Base-by-base conservation (phyloP, 2,329 filamentous ascomycete genomes). In the Fusarium sp. region DNA sequence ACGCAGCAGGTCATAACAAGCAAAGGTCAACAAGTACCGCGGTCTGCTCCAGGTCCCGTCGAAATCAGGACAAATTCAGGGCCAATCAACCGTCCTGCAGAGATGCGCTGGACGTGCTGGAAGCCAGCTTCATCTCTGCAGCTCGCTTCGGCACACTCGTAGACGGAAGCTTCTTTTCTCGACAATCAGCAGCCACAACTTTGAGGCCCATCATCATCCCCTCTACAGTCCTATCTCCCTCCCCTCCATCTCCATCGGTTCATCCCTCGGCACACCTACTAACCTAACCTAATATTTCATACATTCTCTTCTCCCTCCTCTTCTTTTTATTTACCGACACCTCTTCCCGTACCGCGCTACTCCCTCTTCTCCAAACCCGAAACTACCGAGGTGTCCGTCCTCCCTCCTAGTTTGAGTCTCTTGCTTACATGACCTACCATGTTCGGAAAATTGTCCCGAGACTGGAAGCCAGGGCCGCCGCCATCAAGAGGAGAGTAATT, bases 391-490 rank as follows among this genome's bases (percentile, higher is more conserved):
- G 50, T 74, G 62, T 52, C 47, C 24, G 59, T 52, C 27, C 47
- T 31, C 47, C 37, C 47, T 29, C 47, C 27, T 52, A 31, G 47
- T 52, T 11, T 52, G 27, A 31, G 18, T 52, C 18, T 52, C 47
- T 52, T 52, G 47, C 47, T 52, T 52, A 31, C 47, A 52, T 52
- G 47, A 45, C 62, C 64, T 74, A 64, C 62, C 72, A 62, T 75
- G 35, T 67, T 74, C 72, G 72, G 69, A 67, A 74, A 74, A 66
- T 69, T 74, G 34, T 52, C 22, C 59, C 62, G 65, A 65, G 65
- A 64, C 65, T 31, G 31, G 31, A 31, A 31, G 65, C 47, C 47
- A 52, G 47, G 47, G 10, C 47, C 16, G 16, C 47, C 47, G 16
- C 47, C 47, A 52, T 52, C 47, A 29, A 52, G 16, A 27, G 9